A percentile compares a stretch with the other conserved stretches of the same genome.
phyloP scores from a whole-genome alignment of 371 early-diverging fungal species.

The Rhizopus arrhizus region DNA sequence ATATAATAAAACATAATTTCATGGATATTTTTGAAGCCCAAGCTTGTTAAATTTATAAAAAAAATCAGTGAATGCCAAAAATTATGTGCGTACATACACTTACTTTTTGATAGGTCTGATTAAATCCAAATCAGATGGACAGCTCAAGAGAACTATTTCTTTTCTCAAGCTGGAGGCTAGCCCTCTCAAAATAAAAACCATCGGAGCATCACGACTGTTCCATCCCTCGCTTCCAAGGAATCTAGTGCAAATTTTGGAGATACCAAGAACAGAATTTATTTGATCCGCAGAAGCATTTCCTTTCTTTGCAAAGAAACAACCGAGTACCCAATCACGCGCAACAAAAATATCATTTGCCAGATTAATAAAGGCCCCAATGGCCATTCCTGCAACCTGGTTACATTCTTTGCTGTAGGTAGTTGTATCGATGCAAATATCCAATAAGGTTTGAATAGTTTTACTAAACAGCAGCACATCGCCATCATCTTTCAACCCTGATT shows the following conservation, averaged over 20 bases:
- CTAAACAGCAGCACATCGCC: slow-evolving; percentile 21
- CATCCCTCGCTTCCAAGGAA: slow-evolving; percentile 31
- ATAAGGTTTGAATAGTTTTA: slow-evolving; percentile 22
- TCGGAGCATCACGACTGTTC: slow-evolving; percentile 43
- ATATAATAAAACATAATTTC: slow-evolving; percentile 53
- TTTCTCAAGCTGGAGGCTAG: slow-evolving; percentile 55
- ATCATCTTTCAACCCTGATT: slow-evolving; percentile 11
- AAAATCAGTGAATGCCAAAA: slow-evolving; percentile 1
- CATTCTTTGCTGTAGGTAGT: slow-evolving; percentile 47
- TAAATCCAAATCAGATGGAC: slow-evolving; percentile 19
- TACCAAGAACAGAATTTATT: slow-evolving; percentile 15
- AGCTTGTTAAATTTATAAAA: slow-evolving; percentile 4
- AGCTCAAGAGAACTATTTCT: slow-evolving; percentile 44
- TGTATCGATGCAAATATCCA: slow-evolving; percentile 39
- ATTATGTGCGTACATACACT: slow-evolving; percentile 8
- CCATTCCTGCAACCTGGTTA: slow-evolving; percentile 54
- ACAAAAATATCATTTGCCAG: slow-evolving; percentile 25
- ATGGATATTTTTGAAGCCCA: slow-evolving; percentile 33
- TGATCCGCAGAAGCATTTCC: slow-evolving; percentile 8
- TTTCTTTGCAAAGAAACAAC: slow-evolving; percentile 38
- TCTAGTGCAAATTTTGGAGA: slow-evolving; percentile 14
- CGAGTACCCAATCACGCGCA: slow-evolving; percentile 38
- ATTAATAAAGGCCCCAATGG: slow-evolving; percentile 45
- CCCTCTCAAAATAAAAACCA: slow-evolving; percentile 59
- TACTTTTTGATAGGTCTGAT: slow-evolving; percentile 36